Evolutionary conservation across 352 stramenopile genomes (phyloP), one percentile per base, ranked within the genome.

Genomic region (Blastocystis hominis): DNA sequence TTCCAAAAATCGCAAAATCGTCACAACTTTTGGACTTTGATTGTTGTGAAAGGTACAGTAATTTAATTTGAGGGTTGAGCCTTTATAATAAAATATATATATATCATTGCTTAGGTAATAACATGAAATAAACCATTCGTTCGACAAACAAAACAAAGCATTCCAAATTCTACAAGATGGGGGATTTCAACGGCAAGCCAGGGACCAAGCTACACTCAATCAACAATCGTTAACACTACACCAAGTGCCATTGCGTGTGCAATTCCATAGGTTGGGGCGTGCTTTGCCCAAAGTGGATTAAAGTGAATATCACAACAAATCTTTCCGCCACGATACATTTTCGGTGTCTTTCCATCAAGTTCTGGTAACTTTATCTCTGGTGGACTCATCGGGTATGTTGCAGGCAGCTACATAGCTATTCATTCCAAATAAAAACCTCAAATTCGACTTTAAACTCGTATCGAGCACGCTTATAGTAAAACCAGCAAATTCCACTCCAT

Each of bases 301-400:
- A 95, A 95, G 89, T 95, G 93, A 88, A 95, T 93, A 6, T 93
- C 94, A 24, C 94, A 86, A 76, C 93, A 95, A 86, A 95, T 95
- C 86, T 95, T 95, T 38, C 93, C 92, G 6, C 93, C 93, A 15
- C 93, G 89, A 89, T 95, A 95, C 92, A 95, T 95, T 90, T 95
- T 95, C 88, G 92, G 92, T 36, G 93, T 95, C 89, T 95, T 95
- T 44, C 93, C 92, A 20, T 95, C 93, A 0, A 95, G 91, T 88
- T 95, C 92, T 0, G 93, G 93, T 68, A 95, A 92, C 86, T 69
- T 68, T 59, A 75, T 50, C 53, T 87, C 69, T 4, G 75, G 86
- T 50, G 69, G 68, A 62, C 75, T 88, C 10, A 66, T 61, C n/a
- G 86, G 86, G 62, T 89, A 89, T 36, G 86, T 78, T 24, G 46